These are phyloP conservation scores for Leucaena leucocephala DNA, from an alignment of 306 rosid species.

Conservation along the genomic window DNA sequence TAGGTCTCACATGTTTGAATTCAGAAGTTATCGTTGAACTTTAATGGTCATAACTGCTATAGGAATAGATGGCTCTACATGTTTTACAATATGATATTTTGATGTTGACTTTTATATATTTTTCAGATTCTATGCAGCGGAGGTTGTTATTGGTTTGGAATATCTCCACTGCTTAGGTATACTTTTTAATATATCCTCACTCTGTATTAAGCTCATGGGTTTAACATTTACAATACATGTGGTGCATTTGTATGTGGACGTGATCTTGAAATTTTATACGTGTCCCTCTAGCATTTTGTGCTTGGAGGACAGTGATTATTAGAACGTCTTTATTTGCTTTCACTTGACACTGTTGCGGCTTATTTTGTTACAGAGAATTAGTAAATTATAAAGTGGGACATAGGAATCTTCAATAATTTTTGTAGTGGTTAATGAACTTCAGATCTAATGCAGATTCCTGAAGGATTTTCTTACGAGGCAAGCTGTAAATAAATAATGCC, in stretches of 20 bases:
- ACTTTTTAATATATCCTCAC: slow-evolving; percentile 13
- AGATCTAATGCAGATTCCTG: neutral
- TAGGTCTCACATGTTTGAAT: neutral
- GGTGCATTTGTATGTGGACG: too few species aligned
- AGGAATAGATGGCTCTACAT: neutral
- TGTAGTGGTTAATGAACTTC: neutral
- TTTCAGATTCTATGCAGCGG: slow-evolving; percentile 90
- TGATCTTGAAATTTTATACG: neutral
- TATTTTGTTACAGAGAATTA: neutral
- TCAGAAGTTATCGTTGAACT: neutral
- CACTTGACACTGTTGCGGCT: neutral
- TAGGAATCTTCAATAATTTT: neutral
- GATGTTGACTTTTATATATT: slow-evolving; percentile 33
- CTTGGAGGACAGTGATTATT: neutral
- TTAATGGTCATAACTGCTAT: neutral
- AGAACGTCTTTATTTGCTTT: neutral
- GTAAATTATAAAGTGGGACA: neutral
- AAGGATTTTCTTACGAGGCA: neutral
- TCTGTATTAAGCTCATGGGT: neutral
- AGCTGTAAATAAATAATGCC: neutral
- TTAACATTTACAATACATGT: neutral
- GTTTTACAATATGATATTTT: slow-evolving; percentile 12
- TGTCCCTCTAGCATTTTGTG: neutral
- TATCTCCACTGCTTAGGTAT: slow-evolving; percentile 97
- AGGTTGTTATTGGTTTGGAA: slow-evolving; percentile 88